These are phyloP conservation scores for Phytophthora kernoviae DNA, from an alignment of 352 stramenopile species.

Conservation along the genomic window DNA sequence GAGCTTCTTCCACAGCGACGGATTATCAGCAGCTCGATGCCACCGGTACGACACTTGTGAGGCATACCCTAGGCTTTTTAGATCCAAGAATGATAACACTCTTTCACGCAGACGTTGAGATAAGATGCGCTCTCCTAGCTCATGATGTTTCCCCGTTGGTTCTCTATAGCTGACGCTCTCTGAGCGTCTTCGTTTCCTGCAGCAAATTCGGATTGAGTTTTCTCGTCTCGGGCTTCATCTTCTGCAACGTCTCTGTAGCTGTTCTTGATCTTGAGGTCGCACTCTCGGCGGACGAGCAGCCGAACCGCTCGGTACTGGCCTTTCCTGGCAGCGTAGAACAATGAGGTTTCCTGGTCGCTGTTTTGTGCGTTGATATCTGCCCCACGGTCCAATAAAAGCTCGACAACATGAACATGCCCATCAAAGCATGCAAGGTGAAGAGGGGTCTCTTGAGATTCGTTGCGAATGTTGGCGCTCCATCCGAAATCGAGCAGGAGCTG, in stretches of 20 bases:
- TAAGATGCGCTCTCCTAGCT: constrained; percentile 30
- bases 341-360: constrained; percentile 59
- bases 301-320: constrained; percentile 63
- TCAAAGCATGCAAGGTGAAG: constrained; percentile 73
- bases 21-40: constrained; percentile 69
- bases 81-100: constrained; percentile 70
- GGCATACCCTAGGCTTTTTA: constrained; percentile 59
- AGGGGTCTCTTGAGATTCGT: constrained; percentile 64
- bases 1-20: constrained; percentile 64
- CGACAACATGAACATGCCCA: constrained; percentile 54
- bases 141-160: background rate
- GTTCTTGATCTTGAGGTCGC: constrained; percentile 52
- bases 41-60: constrained; percentile 76
- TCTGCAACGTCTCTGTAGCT: constrained; percentile 72
- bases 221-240: constrained; percentile 63
- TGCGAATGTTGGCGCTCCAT: constrained; percentile 51
- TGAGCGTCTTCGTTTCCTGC: constrained; percentile 54
- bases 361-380: constrained; percentile 58
- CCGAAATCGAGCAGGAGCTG: constrained; percentile 70
- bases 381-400: constrained; percentile 68
- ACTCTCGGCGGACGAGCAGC: constrained; percentile 69
- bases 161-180: constrained; percentile 24
- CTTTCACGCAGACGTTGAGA: constrained; percentile 56
- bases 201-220: constrained; percentile 57
- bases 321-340: constrained; percentile 82